A percentile compares a stretch with the other conserved stretches of the same genome.
phyloP scores from a whole-genome alignment of 2,329 filamentous ascomycete species.

The Aspergillus udagawae region DNA sequence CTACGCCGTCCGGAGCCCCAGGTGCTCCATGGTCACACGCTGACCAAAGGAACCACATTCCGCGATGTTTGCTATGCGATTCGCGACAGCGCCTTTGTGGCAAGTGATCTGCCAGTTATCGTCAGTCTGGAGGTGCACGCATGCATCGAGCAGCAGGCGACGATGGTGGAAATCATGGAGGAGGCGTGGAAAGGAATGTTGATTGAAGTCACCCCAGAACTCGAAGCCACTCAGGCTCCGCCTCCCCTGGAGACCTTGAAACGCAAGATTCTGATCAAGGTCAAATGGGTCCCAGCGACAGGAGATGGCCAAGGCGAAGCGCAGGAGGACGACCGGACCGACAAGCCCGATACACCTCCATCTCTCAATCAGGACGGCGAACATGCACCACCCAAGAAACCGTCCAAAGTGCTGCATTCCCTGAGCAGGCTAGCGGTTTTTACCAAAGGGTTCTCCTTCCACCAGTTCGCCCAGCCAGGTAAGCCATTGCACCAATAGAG shows the following conservation, averaged over 20 bases:
- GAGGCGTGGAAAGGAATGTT: slow-evolving; percentile 77
- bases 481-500: slow-evolving; percentile 29
- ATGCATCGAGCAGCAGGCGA: slow-evolving; percentile 73
- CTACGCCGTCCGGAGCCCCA: slow-evolving; percentile 61
- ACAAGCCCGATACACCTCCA: slow-evolving; percentile 7
- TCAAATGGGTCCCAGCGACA: slow-evolving; percentile 60
- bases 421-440: slow-evolving; percentile 78
- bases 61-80: slow-evolving; percentile 81
- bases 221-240: slow-evolving; percentile 50
- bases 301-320: slow-evolving; percentile 27
- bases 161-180: slow-evolving; percentile 92
- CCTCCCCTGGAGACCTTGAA: slow-evolving; percentile 68
- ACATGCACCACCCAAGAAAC: slow-evolving; percentile 41
- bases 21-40: slow-evolving; percentile 81
- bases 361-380: not conserved
- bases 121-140: slow-evolving; percentile 92
- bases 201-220: slow-evolving; percentile 60
- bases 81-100: slow-evolving; percentile 70
- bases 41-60: slow-evolving; percentile 82
- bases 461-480: slow-evolving; percentile 63
- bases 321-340: slow-evolving; percentile 8
- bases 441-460: slow-evolving; percentile 79
- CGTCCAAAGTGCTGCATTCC: slow-evolving; percentile 63
- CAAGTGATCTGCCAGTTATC: slow-evolving; percentile 75
- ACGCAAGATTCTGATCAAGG: slow-evolving; percentile 79